These are phyloP conservation scores for Arabidopsis suecica DNA, from an alignment of 345 rosid genomes.

Conservation along the genomic window DNA sequence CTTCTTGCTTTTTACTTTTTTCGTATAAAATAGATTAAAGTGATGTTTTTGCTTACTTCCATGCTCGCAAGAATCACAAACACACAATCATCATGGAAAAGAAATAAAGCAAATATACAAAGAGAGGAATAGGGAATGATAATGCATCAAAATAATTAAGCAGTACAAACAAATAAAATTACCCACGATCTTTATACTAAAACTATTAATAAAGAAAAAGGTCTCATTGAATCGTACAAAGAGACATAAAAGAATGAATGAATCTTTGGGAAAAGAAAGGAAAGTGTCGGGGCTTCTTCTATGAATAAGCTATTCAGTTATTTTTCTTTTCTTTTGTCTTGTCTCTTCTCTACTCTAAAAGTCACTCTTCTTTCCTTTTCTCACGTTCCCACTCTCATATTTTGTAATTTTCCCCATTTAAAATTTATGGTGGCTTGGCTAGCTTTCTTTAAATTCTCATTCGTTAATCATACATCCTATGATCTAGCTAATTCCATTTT, in stretches of 20 bases:
- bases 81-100: conserved; percentile 39
- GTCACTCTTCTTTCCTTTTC: conserved; percentile 42
- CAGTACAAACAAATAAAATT: conserved; percentile 10
- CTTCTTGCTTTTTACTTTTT: conserved; percentile 32
- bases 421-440: conserved; percentile 16
- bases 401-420: conserved; percentile 16
- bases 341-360: conserved; percentile 43
- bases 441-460: not conserved
- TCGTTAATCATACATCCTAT: not conserved
- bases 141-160: conserved; percentile 39
- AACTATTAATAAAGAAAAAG: conserved; percentile 32
- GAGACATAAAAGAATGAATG: conserved; percentile 42
- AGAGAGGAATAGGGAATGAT: conserved; percentile 26
- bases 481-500: not conserved
- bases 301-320: conserved; percentile 39
- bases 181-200: conserved; percentile 13
- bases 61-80: conserved; percentile 41
- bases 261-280: conserved; percentile 36
- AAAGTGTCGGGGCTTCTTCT: conserved; percentile 44
- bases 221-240: conserved; percentile 36
- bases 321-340: conserved; percentile 18
- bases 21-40: conserved; percentile 30
- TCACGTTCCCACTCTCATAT: conserved; percentile 18
- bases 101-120: conserved; percentile 23
- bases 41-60: conserved; percentile 44